phyloP scores from a whole-genome alignment of 2,329 filamentous ascomycete species.

The Monosporascus cannonballus region DNA sequence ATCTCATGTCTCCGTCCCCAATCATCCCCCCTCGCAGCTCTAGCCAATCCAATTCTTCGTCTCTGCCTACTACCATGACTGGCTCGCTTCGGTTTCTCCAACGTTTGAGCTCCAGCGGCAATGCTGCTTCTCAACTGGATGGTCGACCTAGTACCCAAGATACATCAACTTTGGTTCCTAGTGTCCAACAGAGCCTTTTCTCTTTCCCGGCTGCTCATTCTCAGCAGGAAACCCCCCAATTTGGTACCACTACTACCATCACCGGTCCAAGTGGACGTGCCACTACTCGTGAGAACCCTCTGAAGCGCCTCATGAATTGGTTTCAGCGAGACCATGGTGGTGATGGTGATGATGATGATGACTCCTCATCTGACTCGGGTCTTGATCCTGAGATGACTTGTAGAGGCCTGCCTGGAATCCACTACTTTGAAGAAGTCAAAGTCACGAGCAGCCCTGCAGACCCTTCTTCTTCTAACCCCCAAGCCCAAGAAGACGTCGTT shows the following conservation, averaged over 20 bases:
- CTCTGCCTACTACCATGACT: background rate
- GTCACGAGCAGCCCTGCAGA: background rate
- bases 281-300: background rate
- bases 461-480: background rate
- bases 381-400: slow-evolving; percentile 21
- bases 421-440: background rate
- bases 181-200: background rate
- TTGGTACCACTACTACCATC: background rate
- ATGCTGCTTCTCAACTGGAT: background rate
- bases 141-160: background rate
- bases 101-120: background rate
- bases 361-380: slow-evolving; percentile 10
- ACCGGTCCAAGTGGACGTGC: background rate
- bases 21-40: background rate
- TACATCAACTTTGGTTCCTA: background rate
- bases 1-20: background rate
- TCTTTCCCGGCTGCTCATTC: background rate
- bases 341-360: slow-evolving; percentile 5
- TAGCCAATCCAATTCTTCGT: background rate
- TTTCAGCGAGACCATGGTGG: slow-evolving; percentile 5
- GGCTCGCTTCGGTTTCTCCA: background rate
- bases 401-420: slow-evolving; percentile 13
- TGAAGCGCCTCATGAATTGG: slow-evolving; percentile 7
- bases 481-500: slow-evolving; percentile 1
- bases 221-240: background rate